A percentile compares a stretch with the other conserved stretches of the same genome.
These are phyloP conservation scores for Chlorociboria aeruginascens DNA, from an alignment of 495 filamentous ascomycete species.

Conservation along the genomic window DNA sequence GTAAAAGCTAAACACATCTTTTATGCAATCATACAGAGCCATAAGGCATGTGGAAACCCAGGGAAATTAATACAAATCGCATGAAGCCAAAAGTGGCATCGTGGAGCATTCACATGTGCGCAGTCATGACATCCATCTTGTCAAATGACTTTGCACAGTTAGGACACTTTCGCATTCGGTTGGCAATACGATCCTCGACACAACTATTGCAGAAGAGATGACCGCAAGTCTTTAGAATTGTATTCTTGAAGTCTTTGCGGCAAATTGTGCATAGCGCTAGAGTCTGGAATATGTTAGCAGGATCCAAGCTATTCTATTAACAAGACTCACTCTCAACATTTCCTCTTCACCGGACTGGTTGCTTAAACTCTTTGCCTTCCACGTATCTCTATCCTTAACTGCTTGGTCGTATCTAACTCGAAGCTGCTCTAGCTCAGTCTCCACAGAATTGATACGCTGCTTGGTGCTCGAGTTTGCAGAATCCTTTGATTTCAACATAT, in stretches of 20 bases:
- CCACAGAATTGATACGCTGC: conserved; percentile 44
- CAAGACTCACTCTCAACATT: conserved; percentile 60
- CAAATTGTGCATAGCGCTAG: conserved; percentile 87
- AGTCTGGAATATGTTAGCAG: conserved; percentile 44
- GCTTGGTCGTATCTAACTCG: conserved; percentile 60
- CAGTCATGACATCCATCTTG: conserved; percentile 69
- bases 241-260: conserved; percentile 84
- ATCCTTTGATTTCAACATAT: conserved; percentile 63
- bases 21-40: conserved; percentile 20
- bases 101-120: conserved; percentile 32
- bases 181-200: conserved; percentile 72
- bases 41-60: conserved; percentile 5
- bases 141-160: conserved; percentile 87
- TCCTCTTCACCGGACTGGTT: conserved; percentile 74
- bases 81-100: background rate
- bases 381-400: conserved; percentile 66
- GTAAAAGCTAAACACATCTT: conserved; percentile 8
- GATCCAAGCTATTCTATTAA: background rate
- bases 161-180: conserved; percentile 88
- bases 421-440: conserved; percentile 61
- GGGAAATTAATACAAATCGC: background rate
- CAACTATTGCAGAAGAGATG: conserved; percentile 90
- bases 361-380: conserved; percentile 68
- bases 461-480: conserved; percentile 43
- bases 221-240: conserved; percentile 84